Conservation (phyloP, 1,284 basidiomycete species). For the Tylopilus sp. region DNA sequence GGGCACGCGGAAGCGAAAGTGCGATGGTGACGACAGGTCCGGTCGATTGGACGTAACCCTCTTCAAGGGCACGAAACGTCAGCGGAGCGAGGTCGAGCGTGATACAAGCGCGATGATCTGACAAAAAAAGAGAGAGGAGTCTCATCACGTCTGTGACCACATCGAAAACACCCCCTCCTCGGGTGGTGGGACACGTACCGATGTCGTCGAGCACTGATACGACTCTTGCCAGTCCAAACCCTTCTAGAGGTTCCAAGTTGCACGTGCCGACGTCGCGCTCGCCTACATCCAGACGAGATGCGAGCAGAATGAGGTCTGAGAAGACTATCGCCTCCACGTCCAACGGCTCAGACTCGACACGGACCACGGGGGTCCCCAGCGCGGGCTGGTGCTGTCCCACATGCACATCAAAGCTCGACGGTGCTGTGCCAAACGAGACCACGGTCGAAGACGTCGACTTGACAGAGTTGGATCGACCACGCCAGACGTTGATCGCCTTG, state of each 20-base stretch:
- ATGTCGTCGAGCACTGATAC: slow-evolving; percentile 44
- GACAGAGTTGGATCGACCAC: slow-evolving; percentile 45
- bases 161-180: neutral
- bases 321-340: slow-evolving; percentile 60
- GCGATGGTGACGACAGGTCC: slow-evolving; percentile 38
- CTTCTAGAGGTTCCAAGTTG: slow-evolving; percentile 39
- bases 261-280: neutral
- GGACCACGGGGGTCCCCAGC: slow-evolving; percentile 24
- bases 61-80: slow-evolving; percentile 40
- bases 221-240: slow-evolving; percentile 54
- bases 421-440: slow-evolving; percentile 32
- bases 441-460: slow-evolving; percentile 45
- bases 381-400: slow-evolving; percentile 1
- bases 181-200: slow-evolving; percentile 8
- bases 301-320: slow-evolving; percentile 63
- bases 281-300: slow-evolving; percentile 27
- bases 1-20: slow-evolving; percentile 25
- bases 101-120: slow-evolving; percentile 22
- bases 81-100: slow-evolving; percentile 56
- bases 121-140: no score
- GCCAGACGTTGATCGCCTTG: slow-evolving; percentile 32
- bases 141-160: no score
- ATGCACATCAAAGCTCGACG: slow-evolving; percentile 30
- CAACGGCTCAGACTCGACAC: slow-evolving; percentile 26
- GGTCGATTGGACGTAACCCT: slow-evolving; percentile 40